phyloP scores from a whole-genome alignment of 2,329 filamentous ascomycete species.

The Apiospora marii region DNA sequence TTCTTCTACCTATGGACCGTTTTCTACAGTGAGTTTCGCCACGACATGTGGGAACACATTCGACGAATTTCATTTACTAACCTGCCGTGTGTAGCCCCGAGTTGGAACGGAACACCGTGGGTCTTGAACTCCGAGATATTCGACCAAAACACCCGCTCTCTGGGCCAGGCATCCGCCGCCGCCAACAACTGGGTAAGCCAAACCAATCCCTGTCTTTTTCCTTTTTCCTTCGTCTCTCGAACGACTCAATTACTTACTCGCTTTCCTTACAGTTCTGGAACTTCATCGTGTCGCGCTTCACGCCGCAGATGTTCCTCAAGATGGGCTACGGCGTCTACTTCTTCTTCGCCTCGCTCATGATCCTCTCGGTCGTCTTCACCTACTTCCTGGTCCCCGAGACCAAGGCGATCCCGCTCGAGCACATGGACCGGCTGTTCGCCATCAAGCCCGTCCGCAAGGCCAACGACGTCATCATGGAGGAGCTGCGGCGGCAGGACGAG shows the following conservation, averaged over 20 bases:
- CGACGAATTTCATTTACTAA: neutral
- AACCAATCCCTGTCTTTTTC: neutral
- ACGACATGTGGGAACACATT: neutral
- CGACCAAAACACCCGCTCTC: slow-evolving; percentile 70
- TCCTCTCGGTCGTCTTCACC: slow-evolving; percentile 64
- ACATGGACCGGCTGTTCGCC: slow-evolving; percentile 69
- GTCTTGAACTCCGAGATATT: slow-evolving; percentile 81
- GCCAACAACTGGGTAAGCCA: slow-evolving; percentile 66
- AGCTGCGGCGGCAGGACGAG: slow-evolving; percentile 47
- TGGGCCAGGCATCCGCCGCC: slow-evolving; percentile 76
- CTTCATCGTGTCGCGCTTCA: slow-evolving; percentile 74
- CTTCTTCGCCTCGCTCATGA: slow-evolving; percentile 72
- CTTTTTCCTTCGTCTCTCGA: neutral
- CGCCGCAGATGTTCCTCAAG: slow-evolving; percentile 67
- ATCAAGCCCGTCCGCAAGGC: slow-evolving; percentile 54
- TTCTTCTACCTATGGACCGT: slow-evolving; percentile 80
- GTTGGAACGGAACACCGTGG: slow-evolving; percentile 80
- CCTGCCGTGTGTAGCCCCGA: slow-evolving; percentile 50
- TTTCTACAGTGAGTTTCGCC: slow-evolving; percentile 61
- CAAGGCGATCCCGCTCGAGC: slow-evolving; percentile 70
- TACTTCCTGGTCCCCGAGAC: slow-evolving; percentile 72
- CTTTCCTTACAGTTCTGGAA: slow-evolving; percentile 62
- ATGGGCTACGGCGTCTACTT: slow-evolving; percentile 73
- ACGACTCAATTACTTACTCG: neutral
- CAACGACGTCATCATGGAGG: slow-evolving; percentile 52